A percentile compares a stretch with the other conserved stretches of the same genome.
phyloP scores from a whole-genome alignment of 2,329 filamentous ascomycete species.

The Onygena corvina region DNA sequence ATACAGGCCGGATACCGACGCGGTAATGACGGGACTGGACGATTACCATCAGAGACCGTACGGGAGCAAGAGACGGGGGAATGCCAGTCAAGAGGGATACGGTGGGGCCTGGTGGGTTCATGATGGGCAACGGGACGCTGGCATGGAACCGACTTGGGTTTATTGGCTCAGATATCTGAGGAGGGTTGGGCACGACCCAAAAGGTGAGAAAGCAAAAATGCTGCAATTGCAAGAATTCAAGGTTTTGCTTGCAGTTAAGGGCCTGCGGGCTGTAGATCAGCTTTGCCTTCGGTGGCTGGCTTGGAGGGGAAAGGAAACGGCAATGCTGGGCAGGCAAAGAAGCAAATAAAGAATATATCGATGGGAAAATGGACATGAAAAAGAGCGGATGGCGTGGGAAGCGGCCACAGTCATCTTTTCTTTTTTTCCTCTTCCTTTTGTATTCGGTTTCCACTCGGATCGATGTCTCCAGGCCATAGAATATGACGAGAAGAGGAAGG shows the following conservation, averaged over 20 bases:
- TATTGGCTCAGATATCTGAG: constrained; percentile 2
- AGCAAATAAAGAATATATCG: too few species aligned
- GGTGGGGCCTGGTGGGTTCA: constrained; percentile 1
- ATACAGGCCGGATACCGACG: constrained; percentile 4
- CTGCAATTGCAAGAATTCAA: constrained; percentile 1
- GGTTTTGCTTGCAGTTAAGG: neutral
- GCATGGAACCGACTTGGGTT: neutral
- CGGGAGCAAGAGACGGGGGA: constrained; percentile 3
- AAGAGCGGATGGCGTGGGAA: neutral
- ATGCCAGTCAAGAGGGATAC: neutral
- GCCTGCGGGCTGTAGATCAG: neutral
- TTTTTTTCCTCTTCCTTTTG: too few species aligned
- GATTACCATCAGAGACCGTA: neutral
- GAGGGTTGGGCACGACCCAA: constrained; percentile 5
- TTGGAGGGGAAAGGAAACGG: neutral
- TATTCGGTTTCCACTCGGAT: too few species aligned
- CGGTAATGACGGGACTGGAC: neutral
- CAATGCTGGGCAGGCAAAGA: too few species aligned
- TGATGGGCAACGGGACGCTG: constrained; percentile 5
- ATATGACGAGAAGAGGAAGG: too few species aligned
- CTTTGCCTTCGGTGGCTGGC: constrained; percentile 4
- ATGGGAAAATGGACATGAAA: neutral
- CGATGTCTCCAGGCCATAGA: too few species aligned
- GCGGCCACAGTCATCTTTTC: too few species aligned
- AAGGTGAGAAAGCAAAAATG: neutral